Evolutionary conservation across 2,329 filamentous ascomycete species (phyloP).

Genomic region (Basipetospora chlamydospora): DNA sequence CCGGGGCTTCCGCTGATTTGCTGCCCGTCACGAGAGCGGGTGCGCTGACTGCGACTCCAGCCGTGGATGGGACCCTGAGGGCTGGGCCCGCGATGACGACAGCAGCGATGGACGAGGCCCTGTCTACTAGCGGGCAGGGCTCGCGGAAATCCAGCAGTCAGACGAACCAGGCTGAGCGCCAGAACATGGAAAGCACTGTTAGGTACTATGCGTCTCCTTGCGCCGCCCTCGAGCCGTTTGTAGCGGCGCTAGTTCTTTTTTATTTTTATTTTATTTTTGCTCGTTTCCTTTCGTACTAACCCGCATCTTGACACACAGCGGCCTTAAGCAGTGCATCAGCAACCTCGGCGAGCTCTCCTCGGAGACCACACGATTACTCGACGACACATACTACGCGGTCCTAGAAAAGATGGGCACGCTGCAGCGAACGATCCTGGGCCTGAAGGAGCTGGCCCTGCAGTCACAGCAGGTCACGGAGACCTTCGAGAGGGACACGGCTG

Average conservation of each 20-base stretch:
- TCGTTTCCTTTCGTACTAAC: too few species aligned
- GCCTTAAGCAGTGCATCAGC: constrained; percentile 34
- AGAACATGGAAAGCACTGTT: constrained; percentile 25
- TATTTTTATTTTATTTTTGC: background rate
- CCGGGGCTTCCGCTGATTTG: background rate
- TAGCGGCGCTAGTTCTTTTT: too few species aligned
- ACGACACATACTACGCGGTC: constrained; percentile 61
- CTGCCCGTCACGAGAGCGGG: constrained; percentile 24
- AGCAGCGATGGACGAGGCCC: too few species aligned
- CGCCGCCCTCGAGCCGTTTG: too few species aligned
- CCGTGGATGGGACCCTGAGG: constrained; percentile 27
- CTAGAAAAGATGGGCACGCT: constrained; percentile 53
- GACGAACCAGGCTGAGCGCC: background rate
- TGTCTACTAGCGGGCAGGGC: too few species aligned
- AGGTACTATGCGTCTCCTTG: too few species aligned
- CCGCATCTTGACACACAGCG: constrained; percentile 19
- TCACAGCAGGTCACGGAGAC: constrained; percentile 41
- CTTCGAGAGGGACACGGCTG: constrained; percentile 45
- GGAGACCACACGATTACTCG: constrained; percentile 48
- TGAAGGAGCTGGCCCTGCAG: constrained; percentile 52
- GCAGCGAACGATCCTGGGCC: constrained; percentile 45
- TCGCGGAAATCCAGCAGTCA: too few species aligned
- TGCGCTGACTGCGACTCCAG: constrained; percentile 26
- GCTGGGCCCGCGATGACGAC: constrained; percentile 15
- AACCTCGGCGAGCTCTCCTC: constrained; percentile 46